phyloP scores from a whole-genome alignment of 495 filamentous ascomycete species.

The Aspergillus wentii region DNA sequence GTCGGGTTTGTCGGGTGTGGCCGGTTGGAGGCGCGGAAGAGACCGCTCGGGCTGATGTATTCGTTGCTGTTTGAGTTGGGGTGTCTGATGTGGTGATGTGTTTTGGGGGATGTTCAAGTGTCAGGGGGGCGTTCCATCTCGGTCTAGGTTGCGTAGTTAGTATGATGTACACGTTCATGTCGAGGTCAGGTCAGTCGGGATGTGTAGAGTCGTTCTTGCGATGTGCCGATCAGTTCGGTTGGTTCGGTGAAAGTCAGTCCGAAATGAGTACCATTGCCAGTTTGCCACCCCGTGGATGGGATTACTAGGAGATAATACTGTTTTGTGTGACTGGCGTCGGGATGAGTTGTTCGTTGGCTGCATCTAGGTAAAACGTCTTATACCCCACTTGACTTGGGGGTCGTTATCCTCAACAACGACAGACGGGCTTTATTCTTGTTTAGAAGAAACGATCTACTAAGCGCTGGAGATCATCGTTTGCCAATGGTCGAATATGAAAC shows the following conservation, averaged over 20 bases:
- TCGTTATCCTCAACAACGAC: constrained; percentile 10
- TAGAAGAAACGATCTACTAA: constrained; percentile 31
- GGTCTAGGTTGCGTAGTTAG: constrained; percentile 25
- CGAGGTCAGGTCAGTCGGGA: constrained; percentile 23
- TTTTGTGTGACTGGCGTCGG: neutral
- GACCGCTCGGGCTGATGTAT: constrained; percentile 22
- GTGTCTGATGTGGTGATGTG: constrained; percentile 2
- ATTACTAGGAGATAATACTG: constrained; percentile 11
- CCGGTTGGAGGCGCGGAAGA: constrained; percentile 26
- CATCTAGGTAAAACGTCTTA: constrained; percentile 9
- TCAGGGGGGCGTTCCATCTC: constrained; percentile 16
- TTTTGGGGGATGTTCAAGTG: constrained; percentile 23
- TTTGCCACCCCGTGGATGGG: constrained; percentile 11
- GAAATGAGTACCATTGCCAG: constrained; percentile 14
- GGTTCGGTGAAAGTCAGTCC: constrained; percentile 16
- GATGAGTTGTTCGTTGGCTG: constrained; percentile 2
- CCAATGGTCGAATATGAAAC: too few species aligned
- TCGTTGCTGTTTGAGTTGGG: constrained; percentile 13
- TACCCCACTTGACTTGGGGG: constrained; percentile 7
- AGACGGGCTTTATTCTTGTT: constrained; percentile 24
- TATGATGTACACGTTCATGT: constrained; percentile 33
- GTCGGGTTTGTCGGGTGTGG: constrained; percentile 4
- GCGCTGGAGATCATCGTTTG: constrained; percentile 8
- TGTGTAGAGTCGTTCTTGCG: constrained; percentile 26
- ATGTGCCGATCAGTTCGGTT: constrained; percentile 23